A percentile compares a stretch with the other conserved stretches of the same genome.
phyloP scores from a whole-genome alignment of 176 grass and related monocot species.

The Avena insularis region DNA sequence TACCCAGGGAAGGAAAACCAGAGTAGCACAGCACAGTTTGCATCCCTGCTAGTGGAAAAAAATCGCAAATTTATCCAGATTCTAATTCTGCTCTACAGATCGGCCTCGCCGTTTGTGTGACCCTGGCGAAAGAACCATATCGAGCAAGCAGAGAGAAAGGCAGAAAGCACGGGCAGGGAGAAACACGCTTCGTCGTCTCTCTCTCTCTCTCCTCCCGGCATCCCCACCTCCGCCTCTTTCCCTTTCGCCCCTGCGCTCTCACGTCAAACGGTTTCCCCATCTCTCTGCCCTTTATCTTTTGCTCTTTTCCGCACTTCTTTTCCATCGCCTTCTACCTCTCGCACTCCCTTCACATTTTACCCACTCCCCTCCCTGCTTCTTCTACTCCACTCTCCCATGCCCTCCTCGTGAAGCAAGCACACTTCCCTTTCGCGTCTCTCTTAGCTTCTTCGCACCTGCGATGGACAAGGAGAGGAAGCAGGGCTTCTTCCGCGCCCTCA shows the following conservation, averaged over 20 bases:
- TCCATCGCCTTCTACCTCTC: slow-evolving; percentile 44
- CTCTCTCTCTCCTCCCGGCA: slow-evolving; percentile 34
- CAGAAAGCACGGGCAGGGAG: neutral
- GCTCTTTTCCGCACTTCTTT: slow-evolving; percentile 30
- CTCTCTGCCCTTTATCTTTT: slow-evolving; percentile 54
- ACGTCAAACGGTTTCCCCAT: slow-evolving; percentile 52
- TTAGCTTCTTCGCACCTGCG: neutral
- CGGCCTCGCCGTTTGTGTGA: neutral
- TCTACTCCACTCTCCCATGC: slow-evolving; percentile 55
- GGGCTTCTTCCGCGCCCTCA: slow-evolving; percentile 72
- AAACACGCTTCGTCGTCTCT: too few relatives aligned
- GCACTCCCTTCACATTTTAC: slow-evolving; percentile 1
- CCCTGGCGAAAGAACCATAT: neutral
- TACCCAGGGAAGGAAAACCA: too few relatives aligned
- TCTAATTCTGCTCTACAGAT: neutral
- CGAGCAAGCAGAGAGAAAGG: neutral
- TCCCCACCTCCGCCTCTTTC: slow-evolving; percentile 40
- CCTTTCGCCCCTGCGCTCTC: slow-evolving; percentile 50
- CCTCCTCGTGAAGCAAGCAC: slow-evolving; percentile 44
- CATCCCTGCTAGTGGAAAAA: neutral
- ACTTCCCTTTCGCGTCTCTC: neutral
- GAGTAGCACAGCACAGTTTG: neutral
- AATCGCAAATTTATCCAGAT: neutral
- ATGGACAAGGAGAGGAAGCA: slow-evolving; percentile 91
- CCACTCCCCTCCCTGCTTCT: slow-evolving; percentile 21